Base-by-base conservation (phyloP, 225 moss, liverwort and hornwort species). In the Antitrichia curtipendula region DNA sequence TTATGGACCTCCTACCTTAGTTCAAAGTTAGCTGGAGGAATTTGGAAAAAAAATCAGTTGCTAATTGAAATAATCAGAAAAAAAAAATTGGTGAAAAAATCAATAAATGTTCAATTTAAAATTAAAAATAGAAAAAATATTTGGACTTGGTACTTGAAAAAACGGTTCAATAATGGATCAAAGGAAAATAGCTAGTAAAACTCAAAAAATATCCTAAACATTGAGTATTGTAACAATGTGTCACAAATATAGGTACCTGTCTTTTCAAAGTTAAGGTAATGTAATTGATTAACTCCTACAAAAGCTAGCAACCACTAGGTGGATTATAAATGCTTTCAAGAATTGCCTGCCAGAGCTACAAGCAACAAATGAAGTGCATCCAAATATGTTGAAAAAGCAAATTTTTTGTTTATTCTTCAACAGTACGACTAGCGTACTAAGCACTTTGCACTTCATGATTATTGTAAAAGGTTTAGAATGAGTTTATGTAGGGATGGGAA, bases 251-350 rank as follows among this genome's bases (percentile, higher is more conserved):
- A n/a, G n/a, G n/a, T n/a, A n/a, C n/a, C n/a, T n/a, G n/a, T n/a
- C n/a, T n/a, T n/a, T 45, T 45, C 0, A 47, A 0, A 0, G 2
- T 10, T 17, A 29, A 24, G 23, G 4, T 14, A 41, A 40, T 18
- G 3, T 18, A 45, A 29, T 72, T 3, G 3, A 45, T 45, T 29
- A 47, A 19, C 2, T 0, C 1, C 4, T 31, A 19, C 47, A 4
- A 47, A 7, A 73, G 3, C 1, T 1, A 73, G 0, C 1, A 47
- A 0, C 1, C 11, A 19, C 1, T 31, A 0, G 10, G 6, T 19
- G 16, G 19, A 29, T 45, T 47, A 29, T 47, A 17, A 72, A 45
- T 45, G 45, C 18, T 43, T 38, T 40, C 3, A 45, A 72, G 6
- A 72, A 3, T 8, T 28, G 43, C 28, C 2, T 0, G 5, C 15